Percentiles rank a stretch among this genome's conserved stretches.
Evolutionary conservation across 129 eudicot genomes (phyloP).

Genomic region (Helichrysum umbraculigerum): DNA sequence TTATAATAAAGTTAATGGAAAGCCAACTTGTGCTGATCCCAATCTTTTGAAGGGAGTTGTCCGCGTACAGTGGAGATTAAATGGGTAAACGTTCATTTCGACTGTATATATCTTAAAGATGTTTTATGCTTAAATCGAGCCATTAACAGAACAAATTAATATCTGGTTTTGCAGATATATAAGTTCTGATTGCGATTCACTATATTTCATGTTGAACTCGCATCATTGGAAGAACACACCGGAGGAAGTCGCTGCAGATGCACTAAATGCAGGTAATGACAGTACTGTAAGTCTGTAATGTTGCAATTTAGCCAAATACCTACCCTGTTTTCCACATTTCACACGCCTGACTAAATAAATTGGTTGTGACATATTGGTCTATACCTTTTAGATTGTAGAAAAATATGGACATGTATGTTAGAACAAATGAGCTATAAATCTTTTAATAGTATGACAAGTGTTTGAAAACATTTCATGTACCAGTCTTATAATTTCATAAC

Average conservation of each 20-base stretch:
- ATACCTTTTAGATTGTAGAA: too few relatives aligned
- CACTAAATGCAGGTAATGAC: conserved; percentile 56
- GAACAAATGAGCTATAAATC: too few relatives aligned
- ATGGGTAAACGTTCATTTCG: conserved; percentile 55
- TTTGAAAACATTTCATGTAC: too few relatives aligned
- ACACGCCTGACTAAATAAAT: too few relatives aligned
- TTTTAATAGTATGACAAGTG: too few relatives aligned
- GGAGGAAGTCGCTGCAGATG: conserved; percentile 71
- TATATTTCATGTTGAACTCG: conserved; percentile 54
- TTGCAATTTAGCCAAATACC: too few relatives aligned
- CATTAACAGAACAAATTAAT: neutral
- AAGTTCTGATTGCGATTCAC: conserved; percentile 84
- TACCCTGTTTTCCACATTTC: too few relatives aligned
- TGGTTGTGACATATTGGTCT: too few relatives aligned
- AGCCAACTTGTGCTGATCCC: conserved; percentile 83
- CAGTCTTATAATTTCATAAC: too few relatives aligned
- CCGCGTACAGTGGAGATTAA: conserved; percentile 82
- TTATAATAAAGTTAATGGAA: conserved; percentile 89
- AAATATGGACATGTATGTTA: too few relatives aligned
- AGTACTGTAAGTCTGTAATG: too few relatives aligned
- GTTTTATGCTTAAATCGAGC: neutral
- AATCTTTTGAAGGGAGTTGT: conserved; percentile 66
- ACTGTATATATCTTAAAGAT: too few relatives aligned
- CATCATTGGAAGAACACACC: conserved; percentile 74
- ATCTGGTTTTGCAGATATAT: conserved; percentile 61